These are phyloP conservation scores for Plantago coronopus DNA, from an alignment of 305 asterid genomes.

Conservation along the genomic window DNA sequence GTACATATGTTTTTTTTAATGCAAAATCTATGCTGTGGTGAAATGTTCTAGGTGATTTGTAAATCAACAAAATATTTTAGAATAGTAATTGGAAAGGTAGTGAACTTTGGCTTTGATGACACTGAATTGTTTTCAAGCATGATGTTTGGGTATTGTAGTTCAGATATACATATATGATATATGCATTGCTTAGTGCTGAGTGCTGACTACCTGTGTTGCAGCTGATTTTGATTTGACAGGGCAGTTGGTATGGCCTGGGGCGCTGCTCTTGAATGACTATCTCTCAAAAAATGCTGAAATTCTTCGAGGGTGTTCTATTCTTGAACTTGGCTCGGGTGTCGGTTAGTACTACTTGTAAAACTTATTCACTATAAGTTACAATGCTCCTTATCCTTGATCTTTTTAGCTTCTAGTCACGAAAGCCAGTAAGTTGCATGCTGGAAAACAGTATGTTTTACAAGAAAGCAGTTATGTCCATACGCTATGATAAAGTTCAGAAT, in stretches of 20 bases:
- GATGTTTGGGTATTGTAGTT: background rate
- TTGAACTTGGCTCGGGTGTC: slow-evolving; percentile 95
- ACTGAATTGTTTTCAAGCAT: background rate
- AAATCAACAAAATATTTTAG: background rate
- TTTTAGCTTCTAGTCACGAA: too few relatives aligned
- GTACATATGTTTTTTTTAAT: too few relatives aligned
- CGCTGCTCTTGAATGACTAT: slow-evolving; percentile 72
- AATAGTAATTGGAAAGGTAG: background rate
- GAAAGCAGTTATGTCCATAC: too few relatives aligned
- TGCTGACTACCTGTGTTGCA: slow-evolving; percentile 44
- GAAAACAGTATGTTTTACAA: too few relatives aligned
- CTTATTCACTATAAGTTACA: too few relatives aligned
- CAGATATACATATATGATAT: background rate
- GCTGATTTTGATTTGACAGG: slow-evolving; percentile 98
- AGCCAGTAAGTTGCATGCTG: too few relatives aligned
- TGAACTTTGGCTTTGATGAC: background rate
- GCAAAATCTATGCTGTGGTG: background rate
- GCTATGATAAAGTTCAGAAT: too few relatives aligned
- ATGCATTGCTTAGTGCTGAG: background rate
- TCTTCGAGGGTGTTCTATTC: slow-evolving; percentile 64
- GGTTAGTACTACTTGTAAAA: slow-evolving; percentile 48
- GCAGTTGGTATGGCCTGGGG: slow-evolving; percentile 98
- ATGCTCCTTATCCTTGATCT: too few relatives aligned
- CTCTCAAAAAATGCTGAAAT: slow-evolving; percentile 61
- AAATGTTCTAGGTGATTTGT: background rate